These are phyloP conservation scores for Helotiales sp. DNA, from an alignment of 2,329 filamentous ascomycete species.

Conservation along the genomic window DNA sequence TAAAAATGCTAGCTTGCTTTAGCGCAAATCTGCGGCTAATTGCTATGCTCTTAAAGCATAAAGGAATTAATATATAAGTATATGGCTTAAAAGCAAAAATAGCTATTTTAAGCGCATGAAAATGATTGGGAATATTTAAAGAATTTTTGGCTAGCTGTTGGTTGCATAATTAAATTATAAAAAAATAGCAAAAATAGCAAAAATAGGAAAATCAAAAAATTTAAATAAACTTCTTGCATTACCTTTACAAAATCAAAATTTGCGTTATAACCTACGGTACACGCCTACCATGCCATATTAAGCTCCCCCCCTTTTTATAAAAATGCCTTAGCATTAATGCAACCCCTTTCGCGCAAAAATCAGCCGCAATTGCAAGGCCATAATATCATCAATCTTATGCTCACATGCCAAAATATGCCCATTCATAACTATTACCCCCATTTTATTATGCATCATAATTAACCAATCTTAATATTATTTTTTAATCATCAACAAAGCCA, in stretches of 20 bases:
- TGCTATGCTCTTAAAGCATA: conserved; percentile 27
- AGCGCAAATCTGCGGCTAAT: conserved; percentile 22
- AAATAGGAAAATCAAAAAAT: neutral
- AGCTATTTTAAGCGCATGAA: conserved; percentile 28
- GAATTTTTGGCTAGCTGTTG: conserved; percentile 27
- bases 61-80: conserved; percentile 32
- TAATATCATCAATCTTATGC: neutral
- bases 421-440: neutral
- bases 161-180: conserved; percentile 21
- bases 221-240: conserved; percentile 18
- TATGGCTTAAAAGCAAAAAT: conserved; percentile 30
- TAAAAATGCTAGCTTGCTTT: conserved; percentile 25
- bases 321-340: conserved; percentile 26
- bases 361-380: conserved; percentile 9
- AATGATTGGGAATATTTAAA: conserved; percentile 24
- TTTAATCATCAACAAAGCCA: neutral
- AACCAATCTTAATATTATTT: neutral
- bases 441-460: neutral
- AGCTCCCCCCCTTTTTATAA: neutral
- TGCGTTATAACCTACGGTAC: no score
- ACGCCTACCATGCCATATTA: conserved; percentile 10
- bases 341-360: conserved; percentile 22
- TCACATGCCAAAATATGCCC: neutral
- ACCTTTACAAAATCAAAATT: conserved; percentile 20
- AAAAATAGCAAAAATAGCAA: conserved; percentile 18